Evolutionary conservation across 1,284 basidiomycete species (phyloP).

Genomic region (Hemileia vastatrix): DNA sequence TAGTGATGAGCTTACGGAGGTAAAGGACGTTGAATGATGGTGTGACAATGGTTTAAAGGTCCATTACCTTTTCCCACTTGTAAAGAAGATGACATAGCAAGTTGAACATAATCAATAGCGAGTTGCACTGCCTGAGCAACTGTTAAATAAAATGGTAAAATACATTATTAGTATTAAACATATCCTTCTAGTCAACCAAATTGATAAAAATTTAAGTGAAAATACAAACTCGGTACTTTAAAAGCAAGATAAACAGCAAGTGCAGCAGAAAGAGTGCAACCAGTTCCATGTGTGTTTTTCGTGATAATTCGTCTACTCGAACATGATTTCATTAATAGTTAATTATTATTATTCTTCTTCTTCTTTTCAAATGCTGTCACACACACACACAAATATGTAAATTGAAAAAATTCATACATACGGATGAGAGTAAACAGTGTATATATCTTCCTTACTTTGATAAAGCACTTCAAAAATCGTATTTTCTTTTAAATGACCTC

Average conservation of each 20-base stretch:
- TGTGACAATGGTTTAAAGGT: slow-evolving; percentile 76
- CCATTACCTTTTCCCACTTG: slow-evolving; percentile 68
- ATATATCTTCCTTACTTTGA: slow-evolving; percentile 39
- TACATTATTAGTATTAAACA: background rate
- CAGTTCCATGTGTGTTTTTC: slow-evolving; percentile 78
- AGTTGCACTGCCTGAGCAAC: slow-evolving; percentile 55
- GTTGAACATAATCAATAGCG: slow-evolving; percentile 64
- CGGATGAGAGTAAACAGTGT: slow-evolving; percentile 41
- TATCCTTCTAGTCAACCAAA: no score
- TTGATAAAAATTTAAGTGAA: no score
- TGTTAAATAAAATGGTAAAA: slow-evolving; percentile 31
- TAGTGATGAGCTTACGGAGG: slow-evolving; percentile 61
- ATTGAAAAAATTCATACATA: background rate
- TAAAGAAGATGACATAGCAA: slow-evolving; percentile 63
- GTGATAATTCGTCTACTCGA: slow-evolving; percentile 50
- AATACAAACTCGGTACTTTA: no score
- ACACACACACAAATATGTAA: background rate
- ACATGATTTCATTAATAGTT: slow-evolving; percentile 69
- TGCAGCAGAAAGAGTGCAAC: slow-evolving; percentile 80
- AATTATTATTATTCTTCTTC: slow-evolving; percentile 14
- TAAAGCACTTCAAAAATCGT: slow-evolving; percentile 50
- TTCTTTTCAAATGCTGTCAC: background rate
- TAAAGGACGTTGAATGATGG: slow-evolving; percentile 51
- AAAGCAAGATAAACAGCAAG: slow-evolving; percentile 61
- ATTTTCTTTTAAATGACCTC: slow-evolving; percentile 58